A percentile compares a stretch with the other conserved stretches of the same genome.
These are phyloP conservation scores for Elsinoe fawcettii DNA, from an alignment of 2,329 filamentous ascomycete species.

Conservation along the genomic window DNA sequence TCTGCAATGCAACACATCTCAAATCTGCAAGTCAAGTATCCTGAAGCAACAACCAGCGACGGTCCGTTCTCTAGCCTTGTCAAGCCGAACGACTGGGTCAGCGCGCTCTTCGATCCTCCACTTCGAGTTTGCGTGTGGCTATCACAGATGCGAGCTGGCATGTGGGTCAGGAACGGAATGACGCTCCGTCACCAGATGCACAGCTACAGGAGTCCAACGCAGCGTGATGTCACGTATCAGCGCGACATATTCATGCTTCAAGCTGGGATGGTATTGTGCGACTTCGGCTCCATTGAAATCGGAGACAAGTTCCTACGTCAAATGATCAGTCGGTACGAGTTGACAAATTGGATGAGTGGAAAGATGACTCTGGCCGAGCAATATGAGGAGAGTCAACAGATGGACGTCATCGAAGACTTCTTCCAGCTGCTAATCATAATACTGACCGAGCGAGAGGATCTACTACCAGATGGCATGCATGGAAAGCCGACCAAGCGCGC, in stretches of 20 bases:
- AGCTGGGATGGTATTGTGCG: conserved; percentile 77
- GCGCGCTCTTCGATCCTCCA: conserved; percentile 70
- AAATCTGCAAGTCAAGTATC: conserved; percentile 29
- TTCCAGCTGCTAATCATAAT: conserved; percentile 86
- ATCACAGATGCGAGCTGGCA: conserved; percentile 93
- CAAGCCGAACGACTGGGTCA: conserved; percentile 15
- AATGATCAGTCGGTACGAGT: conserved; percentile 83
- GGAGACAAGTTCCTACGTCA: conserved; percentile 64
- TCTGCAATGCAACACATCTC: conserved; percentile 64
- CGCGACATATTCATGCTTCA: conserved; percentile 92
- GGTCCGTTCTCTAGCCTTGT: conserved; percentile 1
- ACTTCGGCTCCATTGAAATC: conserved; percentile 54
- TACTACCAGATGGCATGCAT: conserved; percentile 58
- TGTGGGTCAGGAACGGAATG: conserved; percentile 98
- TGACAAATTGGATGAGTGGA: conserved; percentile 79
- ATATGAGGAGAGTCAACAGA: conserved; percentile 77
- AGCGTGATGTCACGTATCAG: conserved; percentile 87
- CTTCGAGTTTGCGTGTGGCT: conserved; percentile 92
- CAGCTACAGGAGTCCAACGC: conserved; percentile 81
- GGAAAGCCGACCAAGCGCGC: conserved; percentile 43
- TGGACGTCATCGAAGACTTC: conserved; percentile 94
- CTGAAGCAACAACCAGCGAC: neutral
- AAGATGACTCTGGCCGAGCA: conserved; percentile 65
- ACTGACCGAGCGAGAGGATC: conserved; percentile 76
- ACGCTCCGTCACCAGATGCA: conserved; percentile 91